phyloP scores from a whole-genome alignment of 208 protist genomes.

The Balamuthia mandrillaris region DNA sequence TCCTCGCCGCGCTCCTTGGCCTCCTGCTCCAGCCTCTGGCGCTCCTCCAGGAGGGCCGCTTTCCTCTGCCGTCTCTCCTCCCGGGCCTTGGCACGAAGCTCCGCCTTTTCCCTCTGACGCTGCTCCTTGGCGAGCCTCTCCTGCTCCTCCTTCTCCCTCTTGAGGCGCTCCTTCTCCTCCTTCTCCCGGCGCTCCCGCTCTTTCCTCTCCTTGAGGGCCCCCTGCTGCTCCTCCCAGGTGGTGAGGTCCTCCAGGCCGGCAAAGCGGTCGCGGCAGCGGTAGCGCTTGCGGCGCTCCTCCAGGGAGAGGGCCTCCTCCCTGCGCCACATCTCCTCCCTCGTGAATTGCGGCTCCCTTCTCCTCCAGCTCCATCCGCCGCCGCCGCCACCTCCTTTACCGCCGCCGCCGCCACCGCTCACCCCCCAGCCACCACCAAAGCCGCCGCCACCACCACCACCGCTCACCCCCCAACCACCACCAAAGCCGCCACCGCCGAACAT shows the following conservation, averaged over 20 bases:
- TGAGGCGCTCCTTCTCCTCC: not conserved
- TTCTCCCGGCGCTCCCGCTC: not conserved
- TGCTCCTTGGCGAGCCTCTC: not conserved
- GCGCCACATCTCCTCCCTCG: constrained; percentile 22
- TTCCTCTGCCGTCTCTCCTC: not conserved
- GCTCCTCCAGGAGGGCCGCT: not conserved
- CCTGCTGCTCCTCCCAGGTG: not conserved
- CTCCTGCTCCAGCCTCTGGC: not conserved
- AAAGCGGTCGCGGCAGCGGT: not conserved
- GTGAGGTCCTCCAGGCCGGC: not conserved
- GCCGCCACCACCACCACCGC: no score
- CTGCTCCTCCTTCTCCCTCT: not conserved
- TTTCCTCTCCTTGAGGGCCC: not conserved
- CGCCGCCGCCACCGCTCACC: no score
- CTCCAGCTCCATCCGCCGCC: no score
- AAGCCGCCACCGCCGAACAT: no score
- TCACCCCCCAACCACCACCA: no score
- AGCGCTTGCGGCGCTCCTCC: not conserved
- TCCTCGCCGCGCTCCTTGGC: not conserved
- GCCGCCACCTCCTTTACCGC: no score
- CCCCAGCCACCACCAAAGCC: no score
- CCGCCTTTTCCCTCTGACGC: not conserved
- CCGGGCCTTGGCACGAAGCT: not conserved
- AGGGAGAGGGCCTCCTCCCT: not conserved
- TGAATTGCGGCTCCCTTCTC: no score